Evolutionary conservation across 345 rosid genomes (phyloP).

Genomic region (Cochlearia excelsa): DNA sequence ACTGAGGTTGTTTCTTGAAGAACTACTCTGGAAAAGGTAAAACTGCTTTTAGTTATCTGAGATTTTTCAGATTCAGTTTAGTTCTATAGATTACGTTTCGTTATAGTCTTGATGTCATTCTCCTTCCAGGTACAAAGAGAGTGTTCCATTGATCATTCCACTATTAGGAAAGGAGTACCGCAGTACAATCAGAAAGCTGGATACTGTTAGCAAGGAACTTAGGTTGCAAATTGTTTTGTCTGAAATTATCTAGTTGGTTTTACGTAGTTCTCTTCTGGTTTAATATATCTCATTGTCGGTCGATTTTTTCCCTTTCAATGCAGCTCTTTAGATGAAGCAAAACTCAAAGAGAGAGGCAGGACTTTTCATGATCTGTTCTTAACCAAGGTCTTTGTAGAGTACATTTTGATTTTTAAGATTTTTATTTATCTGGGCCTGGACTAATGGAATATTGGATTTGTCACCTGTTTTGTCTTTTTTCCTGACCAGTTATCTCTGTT

Average conservation of each 20-base stretch:
- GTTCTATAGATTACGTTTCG: neutral
- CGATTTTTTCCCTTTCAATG: slow-evolving; percentile 23
- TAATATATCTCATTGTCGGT: neutral
- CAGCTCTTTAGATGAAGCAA: slow-evolving; percentile 85
- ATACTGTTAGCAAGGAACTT: slow-evolving; percentile 75
- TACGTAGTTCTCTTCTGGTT: neutral
- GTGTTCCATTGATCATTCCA: slow-evolving; percentile 84
- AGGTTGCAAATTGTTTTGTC: slow-evolving; percentile 46
- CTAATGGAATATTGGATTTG: slow-evolving; percentile 3
- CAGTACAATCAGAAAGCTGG: slow-evolving; percentile 56
- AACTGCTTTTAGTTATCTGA: slow-evolving; percentile 9
- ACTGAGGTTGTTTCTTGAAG: slow-evolving; percentile 79
- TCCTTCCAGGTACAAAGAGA: slow-evolving; percentile 74
- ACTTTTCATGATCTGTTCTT: slow-evolving; percentile 82
- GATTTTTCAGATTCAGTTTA: slow-evolving; percentile 12
- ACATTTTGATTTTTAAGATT: slow-evolving; percentile 1
- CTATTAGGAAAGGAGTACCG: slow-evolving; percentile 87
- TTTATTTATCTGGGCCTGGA: neutral
- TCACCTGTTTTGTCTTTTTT: slow-evolving; percentile 27
- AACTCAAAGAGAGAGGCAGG: slow-evolving; percentile 88
- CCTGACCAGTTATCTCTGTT: slow-evolving; percentile 67
- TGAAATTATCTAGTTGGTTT: slow-evolving; percentile 19
- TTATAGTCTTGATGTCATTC: slow-evolving; percentile 22
- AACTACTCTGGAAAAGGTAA: slow-evolving; percentile 79
- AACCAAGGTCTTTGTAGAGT: slow-evolving; percentile 56